These are phyloP conservation scores for Nymphaea colorata DNA, from an alignment of 164 flowering plant genomes.

Conservation along the genomic window DNA sequence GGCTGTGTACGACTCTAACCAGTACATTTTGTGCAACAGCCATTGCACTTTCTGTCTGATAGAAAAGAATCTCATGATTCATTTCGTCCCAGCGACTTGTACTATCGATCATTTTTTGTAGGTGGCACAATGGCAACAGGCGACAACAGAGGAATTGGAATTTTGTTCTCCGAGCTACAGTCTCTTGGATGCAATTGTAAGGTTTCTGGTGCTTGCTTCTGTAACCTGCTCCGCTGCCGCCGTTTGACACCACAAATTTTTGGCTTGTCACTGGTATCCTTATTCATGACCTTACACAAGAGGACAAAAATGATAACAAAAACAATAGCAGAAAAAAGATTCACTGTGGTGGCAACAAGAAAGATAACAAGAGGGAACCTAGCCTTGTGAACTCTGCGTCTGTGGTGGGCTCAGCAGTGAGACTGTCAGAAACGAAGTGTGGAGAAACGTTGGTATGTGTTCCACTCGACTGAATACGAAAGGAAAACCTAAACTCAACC, in stretches of 20 bases:
- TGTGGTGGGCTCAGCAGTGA: not conserved
- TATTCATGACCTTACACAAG: not conserved
- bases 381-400: no score
- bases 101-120: no score
- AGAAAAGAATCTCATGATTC: no score
- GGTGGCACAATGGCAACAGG: conserved; percentile 23
- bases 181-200: conserved; percentile 38
- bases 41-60: no score
- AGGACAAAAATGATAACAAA: not conserved
- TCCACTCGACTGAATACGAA: not conserved
- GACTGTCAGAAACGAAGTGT: not conserved
- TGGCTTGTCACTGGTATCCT: not conserved
- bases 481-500: not conserved
- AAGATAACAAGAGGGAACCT: no score
- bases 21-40: no score
- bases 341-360: not conserved
- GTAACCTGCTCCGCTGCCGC: conserved; percentile 31
- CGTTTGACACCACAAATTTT: conserved; percentile 6
- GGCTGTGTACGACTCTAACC: no score
- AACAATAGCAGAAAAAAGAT: not conserved
- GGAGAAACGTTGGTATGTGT: not conserved
- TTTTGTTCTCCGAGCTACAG: conserved; percentile 33
- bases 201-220: conserved; percentile 62
- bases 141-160: conserved; percentile 74
- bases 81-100: no score